Base-by-base conservation (phyloP, 371 early-diverging fungal genomes). In the Umbelopsis sp. region DNA sequence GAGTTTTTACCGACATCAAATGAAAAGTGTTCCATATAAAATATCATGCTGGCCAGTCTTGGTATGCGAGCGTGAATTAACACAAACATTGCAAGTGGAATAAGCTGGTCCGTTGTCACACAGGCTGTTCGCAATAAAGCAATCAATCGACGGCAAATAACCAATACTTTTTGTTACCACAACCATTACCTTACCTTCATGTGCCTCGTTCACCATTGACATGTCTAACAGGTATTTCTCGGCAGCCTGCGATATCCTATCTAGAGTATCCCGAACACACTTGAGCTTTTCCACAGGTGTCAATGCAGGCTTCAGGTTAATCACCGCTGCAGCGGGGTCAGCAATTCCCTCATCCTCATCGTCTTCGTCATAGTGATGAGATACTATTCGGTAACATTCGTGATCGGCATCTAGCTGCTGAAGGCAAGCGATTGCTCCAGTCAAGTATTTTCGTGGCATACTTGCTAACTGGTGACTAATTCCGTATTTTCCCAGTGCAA, bases 71-170 rank as follows among this genome's bases (percentile, higher is more conserved):
- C 82, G 38, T 86, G 84, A 24, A 85, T 75, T 66, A 87, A 78
- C 11, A 81, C 81, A 70, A 79, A 82, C 8, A 87, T 86, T 35
- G 86, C 71, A n/a, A 88, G 68, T 48, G 89, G 89, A 68, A 88
- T 88, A 75, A 87, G 80, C 65, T 88, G 86, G 69, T 88, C 89
- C 11, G 89, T 82, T 1, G 87, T 88, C 11, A 88, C 85, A 2
- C 81, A 84, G 3, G 79, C 72, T 69, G 76, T 79, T 29, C 29
- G 29, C 29, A 29, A 29, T 29, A 29, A 29, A 29, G 4, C 29
- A 1, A 29, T 29, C 29, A 29, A 20, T 48, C 18, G 20, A n/a
- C 20, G 6, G 0, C 32, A 25, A 25, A 8, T 29, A 25, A 29
- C 24, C 44, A 4, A 29, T 29, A 1, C 1, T 35, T n/a, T 16